A percentile compares a stretch with the other conserved stretches of the same genome.
phyloP scores from a whole-genome alignment of 345 rosid species.

The Diplotaxis tenuifolia region DNA sequence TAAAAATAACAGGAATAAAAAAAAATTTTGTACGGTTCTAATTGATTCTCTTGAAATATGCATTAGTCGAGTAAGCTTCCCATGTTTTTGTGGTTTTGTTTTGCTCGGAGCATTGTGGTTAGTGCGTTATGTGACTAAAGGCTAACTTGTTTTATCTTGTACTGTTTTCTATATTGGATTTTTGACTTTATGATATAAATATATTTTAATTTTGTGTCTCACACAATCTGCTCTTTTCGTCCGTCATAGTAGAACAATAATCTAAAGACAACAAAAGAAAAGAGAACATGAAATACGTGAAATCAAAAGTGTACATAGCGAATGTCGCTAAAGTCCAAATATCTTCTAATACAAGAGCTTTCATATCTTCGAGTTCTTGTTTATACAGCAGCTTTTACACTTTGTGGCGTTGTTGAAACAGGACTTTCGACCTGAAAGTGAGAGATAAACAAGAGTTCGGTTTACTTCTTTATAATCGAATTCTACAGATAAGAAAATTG shows the following conservation, averaged over 20 bases:
- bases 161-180: not conserved
- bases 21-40: no score
- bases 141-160: no score
- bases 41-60: no score
- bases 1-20: no score
- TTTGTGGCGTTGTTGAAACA: constrained; percentile 12
- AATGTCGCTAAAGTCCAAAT: not conserved
- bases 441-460: not conserved
- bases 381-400: constrained; percentile 30
- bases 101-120: no score
- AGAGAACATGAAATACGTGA: not conserved
- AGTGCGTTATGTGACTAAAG: no score
- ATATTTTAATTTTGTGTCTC: not conserved
- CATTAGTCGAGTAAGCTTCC: no score
- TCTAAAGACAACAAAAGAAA: not conserved
- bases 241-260: not conserved
- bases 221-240: not conserved
- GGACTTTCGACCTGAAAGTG: constrained; percentile 28
- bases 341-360: not conserved
- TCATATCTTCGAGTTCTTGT: constrained; percentile 1
- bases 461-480: no score
- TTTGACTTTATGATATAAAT: not conserved
- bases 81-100: no score
- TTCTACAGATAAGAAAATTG: no score
- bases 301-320: not conserved